Evolutionary conservation across 148 eudicot species (phyloP), one percentile per base, ranked within the genome.

Genomic region (Heliosperma pusillum): DNA sequence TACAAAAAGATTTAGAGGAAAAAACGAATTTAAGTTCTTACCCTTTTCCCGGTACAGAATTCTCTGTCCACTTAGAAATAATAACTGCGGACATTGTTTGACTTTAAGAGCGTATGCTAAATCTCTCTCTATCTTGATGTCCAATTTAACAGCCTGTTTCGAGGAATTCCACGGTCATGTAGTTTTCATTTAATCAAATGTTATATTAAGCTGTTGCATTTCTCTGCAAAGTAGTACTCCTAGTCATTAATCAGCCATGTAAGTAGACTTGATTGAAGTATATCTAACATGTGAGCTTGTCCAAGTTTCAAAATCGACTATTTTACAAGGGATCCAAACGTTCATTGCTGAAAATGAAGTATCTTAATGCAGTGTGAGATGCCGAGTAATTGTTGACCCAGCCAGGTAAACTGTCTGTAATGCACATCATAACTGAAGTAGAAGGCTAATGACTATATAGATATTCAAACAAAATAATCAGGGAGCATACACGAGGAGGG

Each of bases 71-170:
- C 85, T 83, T 22, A 91, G 77, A 81, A 93, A 93, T 79, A 91
- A 76, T 75, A 93, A 74, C 77, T 95, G 93, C 9, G 97, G 93
- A 74, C 98, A 80, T 75, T 91, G 90, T 73, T 75, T 82, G 61
- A 87, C 93, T 85, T 86, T 88, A 33, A 94, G 93, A 42, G 98
- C 98, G 82, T 90, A 94, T 63, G 97, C 96, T 74, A 93, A 83
- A 77, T 93, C 98, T 74, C 82, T 88, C 87, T 93, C 98, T 24
- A 93, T 91, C 76, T 93, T 93, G 82, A 91, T 89, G 76, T 93
- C 97, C 59, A 89, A 75, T 74, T 93, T 93, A 42, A 93, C 93
- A 16, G 97, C 85, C 98, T 89, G 86, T 75, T 75, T 53, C 70
- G 58, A 76, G 73, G 50, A 78, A 47, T 21, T 78, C 7, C 25